Base-by-base conservation (phyloP, 1,284 basidiomycete genomes). In the Hypsizygus ulmarius region DNA sequence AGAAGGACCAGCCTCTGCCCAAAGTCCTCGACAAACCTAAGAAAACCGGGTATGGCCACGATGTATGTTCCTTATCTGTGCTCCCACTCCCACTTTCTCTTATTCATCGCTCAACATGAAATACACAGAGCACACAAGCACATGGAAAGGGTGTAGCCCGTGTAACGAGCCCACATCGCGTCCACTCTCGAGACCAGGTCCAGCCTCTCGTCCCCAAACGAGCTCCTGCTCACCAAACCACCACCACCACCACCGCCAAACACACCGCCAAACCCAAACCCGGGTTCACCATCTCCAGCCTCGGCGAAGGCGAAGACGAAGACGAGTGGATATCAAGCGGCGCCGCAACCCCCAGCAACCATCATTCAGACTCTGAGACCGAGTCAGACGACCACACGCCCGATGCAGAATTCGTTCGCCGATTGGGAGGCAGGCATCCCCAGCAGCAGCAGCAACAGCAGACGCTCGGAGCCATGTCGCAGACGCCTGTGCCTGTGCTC, bases 311-410 rank as follows among this genome's bases (percentile, higher is more conserved):
- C 33, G 84, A 80, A 14, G 72, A 74, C 35, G 74, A 75, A 14
- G 81, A 86, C 45, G 87, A 82, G 52, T 87, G 85, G 84, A 74
- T 85, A 1, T 87, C 84, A 62, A 87, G 84, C 57, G 85, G 84
- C 11, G 82, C 79, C 1, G 82, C 70, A 2, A 88, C 85, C 2
- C 86, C 87, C 7, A 76, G 75, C 51, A 64, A 51, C 16, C 56
- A 71, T 37, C 60, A 69, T 34, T 57, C 66, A 11, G 71, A 69
- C 27, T 78, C 79, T 5, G 75, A 75, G 18, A 64, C 63, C 7
- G 65, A 67, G 25, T 62, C 63, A 15, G 70, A 70, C 45, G 61
- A 59, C 40, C 63, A 64, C 49, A 56, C 48, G n/a, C 56, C 61
- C 35, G 44, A 51, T 35, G 55, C 60, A 30, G 53, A 51, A 41